These are phyloP conservation scores for Monosporascus sp. DNA, from an alignment of 2,329 filamentous ascomycete species.

Conservation along the genomic window DNA sequence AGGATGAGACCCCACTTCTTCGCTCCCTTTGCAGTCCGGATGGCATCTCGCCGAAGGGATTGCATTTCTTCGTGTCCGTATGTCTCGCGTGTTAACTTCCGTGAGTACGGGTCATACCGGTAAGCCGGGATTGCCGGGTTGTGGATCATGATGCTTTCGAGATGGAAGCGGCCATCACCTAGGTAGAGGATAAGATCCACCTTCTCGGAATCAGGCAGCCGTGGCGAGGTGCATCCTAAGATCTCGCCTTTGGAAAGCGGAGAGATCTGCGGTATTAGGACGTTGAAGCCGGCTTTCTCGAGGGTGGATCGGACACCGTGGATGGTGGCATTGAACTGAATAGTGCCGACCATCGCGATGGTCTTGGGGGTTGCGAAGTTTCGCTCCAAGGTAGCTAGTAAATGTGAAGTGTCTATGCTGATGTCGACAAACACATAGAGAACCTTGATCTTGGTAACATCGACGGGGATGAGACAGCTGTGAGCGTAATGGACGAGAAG, in stretches of 20 bases:
- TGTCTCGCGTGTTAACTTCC: conserved; percentile 82
- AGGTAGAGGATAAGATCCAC: conserved; percentile 52
- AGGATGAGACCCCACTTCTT: conserved; percentile 93
- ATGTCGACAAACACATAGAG: conserved; percentile 99
- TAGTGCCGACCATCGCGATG: conserved; percentile 90
- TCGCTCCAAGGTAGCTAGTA: conserved; percentile 78
- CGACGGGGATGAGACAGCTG: conserved; percentile 91
- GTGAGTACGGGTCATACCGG: conserved; percentile 93
- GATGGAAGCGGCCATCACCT: conserved; percentile 47
- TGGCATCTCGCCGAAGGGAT: conserved; percentile 69
- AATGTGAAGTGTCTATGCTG: conserved; percentile 83
- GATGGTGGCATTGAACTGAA: conserved; percentile 97
- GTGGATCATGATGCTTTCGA: conserved; percentile 98
- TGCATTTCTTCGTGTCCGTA: conserved; percentile 94
- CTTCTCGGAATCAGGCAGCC: conserved; percentile 49
- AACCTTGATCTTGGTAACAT: conserved; percentile 94
- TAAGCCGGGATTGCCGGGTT: conserved; percentile 89
- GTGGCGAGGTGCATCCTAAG: conserved; percentile 90
- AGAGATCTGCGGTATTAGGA: conserved; percentile 86
- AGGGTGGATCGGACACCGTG: conserved; percentile 76
- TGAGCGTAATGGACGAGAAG: conserved; percentile 95
- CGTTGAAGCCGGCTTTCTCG: conserved; percentile 76
- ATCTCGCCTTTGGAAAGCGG: conserved; percentile 94
- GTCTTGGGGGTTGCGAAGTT: conserved; percentile 84
- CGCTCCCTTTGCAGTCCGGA: conserved; percentile 67